These are phyloP conservation scores for Lepiota venenata DNA, from an alignment of 768 basidiomycete genomes.

Conservation along the genomic window DNA sequence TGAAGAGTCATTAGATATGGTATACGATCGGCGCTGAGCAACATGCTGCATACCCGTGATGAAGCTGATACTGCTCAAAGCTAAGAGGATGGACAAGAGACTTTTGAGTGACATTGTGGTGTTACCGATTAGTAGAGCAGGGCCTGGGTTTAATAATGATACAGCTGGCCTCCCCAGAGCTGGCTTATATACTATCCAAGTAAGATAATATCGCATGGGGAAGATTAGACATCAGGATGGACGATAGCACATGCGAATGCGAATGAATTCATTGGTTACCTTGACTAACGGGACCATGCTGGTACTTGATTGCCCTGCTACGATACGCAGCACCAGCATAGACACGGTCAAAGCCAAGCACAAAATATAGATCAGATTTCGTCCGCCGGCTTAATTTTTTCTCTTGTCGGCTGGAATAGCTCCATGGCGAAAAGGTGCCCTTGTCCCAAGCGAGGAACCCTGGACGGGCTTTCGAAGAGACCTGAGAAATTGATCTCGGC, in stretches of 20 bases:
- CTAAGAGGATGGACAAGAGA: slow-evolving; percentile 3
- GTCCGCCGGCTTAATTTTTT: background rate
- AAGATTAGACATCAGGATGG: background rate
- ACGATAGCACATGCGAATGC: background rate
- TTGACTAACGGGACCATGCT: background rate
- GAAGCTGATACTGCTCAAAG: background rate
- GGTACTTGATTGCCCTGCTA: background rate
- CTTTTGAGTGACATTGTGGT: slow-evolving; percentile 8
- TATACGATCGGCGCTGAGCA: background rate
- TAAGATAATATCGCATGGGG: background rate
- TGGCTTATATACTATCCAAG: background rate
- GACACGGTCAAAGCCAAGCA: background rate
- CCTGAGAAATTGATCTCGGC: background rate
- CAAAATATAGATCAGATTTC: no score
- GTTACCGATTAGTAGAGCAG: background rate
- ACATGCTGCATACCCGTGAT: background rate
- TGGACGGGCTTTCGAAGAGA: no score
- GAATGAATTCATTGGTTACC: background rate
- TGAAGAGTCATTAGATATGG: background rate
- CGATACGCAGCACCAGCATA: no score
- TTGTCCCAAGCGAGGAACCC: no score
- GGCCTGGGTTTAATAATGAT: background rate
- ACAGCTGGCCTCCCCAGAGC: background rate
- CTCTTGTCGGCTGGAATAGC: background rate
- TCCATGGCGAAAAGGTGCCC: background rate